phyloP scores from a whole-genome alignment of 2,329 filamentous ascomycete species.

The Hansfordia pulvinata region DNA sequence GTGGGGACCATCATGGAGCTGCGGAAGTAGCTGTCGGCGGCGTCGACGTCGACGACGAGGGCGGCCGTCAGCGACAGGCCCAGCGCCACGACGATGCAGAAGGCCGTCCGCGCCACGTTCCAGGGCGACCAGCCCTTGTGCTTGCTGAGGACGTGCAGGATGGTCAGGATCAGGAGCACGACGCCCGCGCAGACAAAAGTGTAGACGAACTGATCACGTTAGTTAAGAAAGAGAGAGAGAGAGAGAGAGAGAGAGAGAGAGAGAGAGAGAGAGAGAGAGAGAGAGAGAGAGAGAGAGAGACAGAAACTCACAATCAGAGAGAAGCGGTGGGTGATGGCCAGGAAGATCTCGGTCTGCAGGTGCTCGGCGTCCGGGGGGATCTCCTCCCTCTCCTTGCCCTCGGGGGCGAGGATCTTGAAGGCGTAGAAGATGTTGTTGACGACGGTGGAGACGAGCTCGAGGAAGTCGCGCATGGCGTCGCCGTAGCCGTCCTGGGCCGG shows the following conservation, averaged over 20 bases:
- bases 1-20: constrained; percentile 14
- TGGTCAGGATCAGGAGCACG: constrained; percentile 13
- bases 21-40: constrained; percentile 16
- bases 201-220: constrained; percentile 12
- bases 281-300: too few species aligned
- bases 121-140: constrained; percentile 14
- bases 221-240: background rate
- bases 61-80: constrained; percentile 10
- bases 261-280: background rate
- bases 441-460: constrained; percentile 9
- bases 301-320: constrained; percentile 10
- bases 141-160: constrained; percentile 16
- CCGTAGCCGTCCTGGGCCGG: constrained; percentile 2
- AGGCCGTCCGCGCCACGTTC: constrained; percentile 12
- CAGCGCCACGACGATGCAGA: constrained; percentile 10
- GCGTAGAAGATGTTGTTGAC: constrained; percentile 11
- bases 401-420: constrained; percentile 9
- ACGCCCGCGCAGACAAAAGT: constrained; percentile 13
- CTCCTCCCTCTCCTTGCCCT: constrained; percentile 3
- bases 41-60: constrained; percentile 6
- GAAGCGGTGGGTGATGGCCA: constrained; percentile 7
- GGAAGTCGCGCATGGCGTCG: constrained; percentile 4
- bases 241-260: background rate
- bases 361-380: constrained; percentile 4
- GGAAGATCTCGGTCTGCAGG: constrained; percentile 6